Evolutionary conservation across 2,329 filamentous ascomycete species (phyloP).

Genomic region (Pseudogymnoascus sp.): DNA sequence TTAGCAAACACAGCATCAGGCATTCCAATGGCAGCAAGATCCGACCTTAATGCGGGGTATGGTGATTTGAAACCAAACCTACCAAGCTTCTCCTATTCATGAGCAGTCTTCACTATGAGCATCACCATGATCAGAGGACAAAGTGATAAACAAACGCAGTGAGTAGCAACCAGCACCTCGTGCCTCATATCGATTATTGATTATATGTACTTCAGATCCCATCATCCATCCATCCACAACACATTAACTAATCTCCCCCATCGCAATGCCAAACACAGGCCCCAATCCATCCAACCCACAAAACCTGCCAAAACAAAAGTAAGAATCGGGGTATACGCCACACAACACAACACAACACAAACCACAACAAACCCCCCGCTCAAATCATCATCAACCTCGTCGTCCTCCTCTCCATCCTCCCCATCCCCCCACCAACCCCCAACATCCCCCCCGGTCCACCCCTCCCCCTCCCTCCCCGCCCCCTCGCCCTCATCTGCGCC

Average conservation of each 20-base stretch:
- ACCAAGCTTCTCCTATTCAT: background rate
- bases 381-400: constrained; percentile 43
- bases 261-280: constrained; percentile 15
- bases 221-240: background rate
- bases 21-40: background rate
- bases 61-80: background rate
- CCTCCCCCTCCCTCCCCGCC: constrained; percentile 14
- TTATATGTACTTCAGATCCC: background rate
- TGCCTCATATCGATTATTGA: background rate
- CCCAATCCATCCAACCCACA: background rate
- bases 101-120: background rate
- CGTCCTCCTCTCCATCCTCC: constrained; percentile 37
- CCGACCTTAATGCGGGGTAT: background rate
- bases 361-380: background rate
- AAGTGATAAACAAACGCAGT: background rate
- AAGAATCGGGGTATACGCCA: background rate
- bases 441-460: constrained; percentile 14
- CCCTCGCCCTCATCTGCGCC: constrained; percentile 18
- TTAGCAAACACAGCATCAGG: background rate
- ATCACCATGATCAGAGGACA: background rate
- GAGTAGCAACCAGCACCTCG: background rate
- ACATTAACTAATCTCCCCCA: background rate
- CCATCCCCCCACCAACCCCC: constrained; percentile 14
- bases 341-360: background rate
- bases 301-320: background rate